These are phyloP conservation scores for Metarhizium sp. DNA, from an alignment of 2,329 filamentous ascomycete species.

Conservation along the genomic window DNA sequence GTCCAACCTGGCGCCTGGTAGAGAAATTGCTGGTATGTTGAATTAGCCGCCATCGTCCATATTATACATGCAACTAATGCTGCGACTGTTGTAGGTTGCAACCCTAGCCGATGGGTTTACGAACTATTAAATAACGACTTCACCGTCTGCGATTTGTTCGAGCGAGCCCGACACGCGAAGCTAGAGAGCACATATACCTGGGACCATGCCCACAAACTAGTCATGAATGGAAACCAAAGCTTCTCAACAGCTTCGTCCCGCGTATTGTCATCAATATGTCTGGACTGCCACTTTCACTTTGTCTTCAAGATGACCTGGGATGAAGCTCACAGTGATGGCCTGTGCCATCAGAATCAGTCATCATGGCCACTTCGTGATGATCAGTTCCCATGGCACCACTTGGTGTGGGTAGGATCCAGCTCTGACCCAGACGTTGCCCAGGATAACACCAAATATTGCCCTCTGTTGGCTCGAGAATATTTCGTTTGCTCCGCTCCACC, in stretches of 20 bases:
- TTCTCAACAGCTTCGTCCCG: constrained; percentile 16
- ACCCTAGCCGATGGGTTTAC: constrained; percentile 32
- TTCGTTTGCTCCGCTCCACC: constrained; percentile 32
- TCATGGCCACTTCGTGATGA: constrained; percentile 25
- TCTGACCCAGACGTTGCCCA: constrained; percentile 13
- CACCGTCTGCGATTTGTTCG: constrained; percentile 25
- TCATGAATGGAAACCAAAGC: constrained; percentile 31
- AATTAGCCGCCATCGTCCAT: background rate
- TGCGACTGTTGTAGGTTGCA: constrained; percentile 18
- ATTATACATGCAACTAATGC: background rate
- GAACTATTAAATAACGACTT: constrained; percentile 29
- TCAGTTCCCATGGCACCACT: constrained; percentile 29
- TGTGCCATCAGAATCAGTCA: constrained; percentile 23
- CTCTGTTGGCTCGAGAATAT: constrained; percentile 23
- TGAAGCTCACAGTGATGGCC: constrained; percentile 13
- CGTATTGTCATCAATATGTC: constrained; percentile 27
- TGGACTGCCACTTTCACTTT: constrained; percentile 33
- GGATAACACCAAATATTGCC: constrained; percentile 27
- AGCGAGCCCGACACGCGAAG: constrained; percentile 20
- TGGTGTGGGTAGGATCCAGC: constrained; percentile 25
- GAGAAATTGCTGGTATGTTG: constrained; percentile 18
- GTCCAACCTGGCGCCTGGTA: constrained; percentile 14
- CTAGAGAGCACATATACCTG: constrained; percentile 21
- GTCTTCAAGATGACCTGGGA: constrained; percentile 28
- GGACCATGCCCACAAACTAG: constrained; percentile 26